Evolutionary conservation across 768 basidiomycete species (phyloP).

Genomic region (Lentinula sp.): DNA sequence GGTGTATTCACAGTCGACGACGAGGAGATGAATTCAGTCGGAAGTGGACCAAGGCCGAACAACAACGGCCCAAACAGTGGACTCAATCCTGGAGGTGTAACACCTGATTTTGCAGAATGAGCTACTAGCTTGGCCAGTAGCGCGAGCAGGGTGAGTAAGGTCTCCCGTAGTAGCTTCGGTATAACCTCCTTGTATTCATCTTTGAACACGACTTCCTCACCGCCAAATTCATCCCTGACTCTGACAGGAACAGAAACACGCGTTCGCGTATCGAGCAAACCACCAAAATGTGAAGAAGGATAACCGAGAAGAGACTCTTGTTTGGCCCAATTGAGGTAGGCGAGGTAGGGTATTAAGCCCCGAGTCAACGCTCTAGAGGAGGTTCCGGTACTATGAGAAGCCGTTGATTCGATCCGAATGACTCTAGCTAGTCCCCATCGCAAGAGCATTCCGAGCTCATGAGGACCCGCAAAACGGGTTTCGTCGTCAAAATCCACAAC

Average conservation of each 20-base stretch:
- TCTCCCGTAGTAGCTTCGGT: constrained; percentile 44
- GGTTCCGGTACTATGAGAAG: neutral
- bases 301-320: constrained; percentile 37
- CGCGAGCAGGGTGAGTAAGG: constrained; percentile 65
- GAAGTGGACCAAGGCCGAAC: constrained; percentile 55
- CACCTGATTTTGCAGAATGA: constrained; percentile 77
- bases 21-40: neutral
- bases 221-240: neutral
- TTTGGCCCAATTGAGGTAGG: constrained; percentile 3
- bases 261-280: constrained; percentile 38
- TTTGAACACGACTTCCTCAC: neutral
- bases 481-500: constrained; percentile 44
- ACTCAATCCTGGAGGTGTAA: constrained; percentile 89
- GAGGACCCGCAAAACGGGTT: constrained; percentile 74
- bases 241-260: neutral
- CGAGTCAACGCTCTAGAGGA: neutral
- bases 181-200: constrained; percentile 26
- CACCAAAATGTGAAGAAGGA: constrained; percentile 65
- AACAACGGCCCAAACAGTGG: constrained; percentile 85
- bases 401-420: constrained; percentile 43
- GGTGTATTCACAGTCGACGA: neutral
- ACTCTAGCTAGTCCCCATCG: constrained; percentile 89
- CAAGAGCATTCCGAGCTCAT: constrained; percentile 87
- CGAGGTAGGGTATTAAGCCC: neutral
- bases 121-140: constrained; percentile 79